Base-by-base conservation (phyloP, 208 protist species). In the Trypanosoma grayi region DNA sequence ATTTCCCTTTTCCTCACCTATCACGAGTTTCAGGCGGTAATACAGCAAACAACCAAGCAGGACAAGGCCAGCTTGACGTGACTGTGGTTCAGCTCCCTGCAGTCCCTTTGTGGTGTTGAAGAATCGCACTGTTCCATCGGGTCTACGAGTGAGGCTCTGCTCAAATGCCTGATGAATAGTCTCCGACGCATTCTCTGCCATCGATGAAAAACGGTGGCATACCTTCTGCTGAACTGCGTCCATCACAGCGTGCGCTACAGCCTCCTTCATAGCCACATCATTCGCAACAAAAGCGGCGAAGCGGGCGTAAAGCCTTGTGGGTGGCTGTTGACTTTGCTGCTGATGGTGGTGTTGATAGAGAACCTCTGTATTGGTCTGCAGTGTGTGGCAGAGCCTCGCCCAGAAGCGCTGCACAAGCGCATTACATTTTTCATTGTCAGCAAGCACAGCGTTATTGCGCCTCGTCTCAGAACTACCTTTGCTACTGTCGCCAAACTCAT, bases 141-240 rank as follows among this genome's bases (percentile, higher is more conserved):
- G 39, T 55, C 77, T 85, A 71, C 85, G 83, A 8, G 79, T 86
- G 18, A 95, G 77, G 52, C 62, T 69, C 25, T 72, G 68, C 57
- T 92, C 89, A 61, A 93, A 95, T 20, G 68, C 79, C 18, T 76
- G 62, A 70, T 92, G 83, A 69, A 92, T 81, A 22, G 82, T 88
- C 27, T 90, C 81, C 3, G 73, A 48, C n/a, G 76, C 83, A 54
- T 76, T 84, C 56, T 89, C 75, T 11, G 89, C 77, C 81, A 95
- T 90, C 2, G 89, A 78, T 4, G 60, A 48, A 61, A 95, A 39
- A 28, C 88, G 88, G 13, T 68, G 68, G 25, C 41, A 48, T 28
- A 91, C 57, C 58, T 90, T 87, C 18, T 77, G 72, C 33, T 85
- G 73, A 18, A 91, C 41, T 1, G 70, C 73, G 25, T 86, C 74